Conservation (phyloP, 2,329 filamentous ascomycete genomes). For the Hypocrella siamensis region DNA sequence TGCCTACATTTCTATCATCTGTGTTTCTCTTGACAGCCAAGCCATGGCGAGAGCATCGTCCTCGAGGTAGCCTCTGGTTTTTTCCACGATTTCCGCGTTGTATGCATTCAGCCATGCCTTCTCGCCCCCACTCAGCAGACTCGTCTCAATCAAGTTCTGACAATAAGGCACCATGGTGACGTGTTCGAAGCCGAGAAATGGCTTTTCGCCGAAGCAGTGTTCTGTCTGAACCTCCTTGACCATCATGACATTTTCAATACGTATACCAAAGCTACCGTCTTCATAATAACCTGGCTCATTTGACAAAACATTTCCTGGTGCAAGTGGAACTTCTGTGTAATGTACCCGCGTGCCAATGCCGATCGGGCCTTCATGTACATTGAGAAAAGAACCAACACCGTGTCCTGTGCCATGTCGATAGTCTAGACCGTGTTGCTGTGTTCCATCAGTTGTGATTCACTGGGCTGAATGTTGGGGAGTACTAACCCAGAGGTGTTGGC, state of each 20-base stretch:
- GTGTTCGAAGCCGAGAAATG: slow-evolving; percentile 88
- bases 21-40: slow-evolving; percentile 84
- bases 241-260: slow-evolving; percentile 92
- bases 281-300: slow-evolving; percentile 97
- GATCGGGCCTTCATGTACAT: slow-evolving; percentile 94
- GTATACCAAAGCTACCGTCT: slow-evolving; percentile 84
- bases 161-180: slow-evolving; percentile 96
- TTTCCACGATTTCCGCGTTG: slow-evolving; percentile 64
- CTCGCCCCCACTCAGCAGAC: slow-evolving; percentile 56
- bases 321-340: slow-evolving; percentile 78
- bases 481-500: slow-evolving; percentile 79
- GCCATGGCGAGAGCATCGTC: slow-evolving; percentile 53
- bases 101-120: slow-evolving; percentile 80
- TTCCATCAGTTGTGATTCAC: slow-evolving; percentile 5
- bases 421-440: slow-evolving; percentile 55
- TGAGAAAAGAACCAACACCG: slow-evolving; percentile 86
- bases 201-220: slow-evolving; percentile 82
- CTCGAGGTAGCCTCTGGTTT: slow-evolving; percentile 64
- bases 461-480: neutral
- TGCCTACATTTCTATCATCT: slow-evolving; percentile 17
- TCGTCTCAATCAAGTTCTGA: slow-evolving; percentile 66
- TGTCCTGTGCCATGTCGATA: slow-evolving; percentile 95
- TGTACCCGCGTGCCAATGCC: slow-evolving; percentile 87
- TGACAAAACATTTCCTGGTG: slow-evolving; percentile 87
- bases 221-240: slow-evolving; percentile 77